Base-by-base conservation (phyloP, 495 filamentous ascomycete genomes). In the Lichenothelia convexa region DNA sequence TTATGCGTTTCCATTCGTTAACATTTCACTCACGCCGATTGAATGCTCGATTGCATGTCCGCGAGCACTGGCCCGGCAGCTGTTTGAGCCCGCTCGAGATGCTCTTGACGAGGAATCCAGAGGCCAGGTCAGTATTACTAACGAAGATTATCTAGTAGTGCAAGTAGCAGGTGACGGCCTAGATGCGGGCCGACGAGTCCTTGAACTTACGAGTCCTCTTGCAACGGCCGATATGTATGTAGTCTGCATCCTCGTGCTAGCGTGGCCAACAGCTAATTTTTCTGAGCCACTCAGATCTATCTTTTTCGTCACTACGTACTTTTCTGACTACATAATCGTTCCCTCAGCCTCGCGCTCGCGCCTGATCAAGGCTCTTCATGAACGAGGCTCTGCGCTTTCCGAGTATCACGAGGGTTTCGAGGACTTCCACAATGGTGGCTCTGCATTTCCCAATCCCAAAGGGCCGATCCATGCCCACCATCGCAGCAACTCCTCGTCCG, bases 251-350 rank as follows among this genome's bases (percentile, higher is more conserved):
- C 13, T 34, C 26, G 30, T 18, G 3, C 16, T 2, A 7, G 43
- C 34, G 8, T 32, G n/a, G 11, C 30, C 16, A 33, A 12, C 12
- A 21, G 13, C 15, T 19, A n/a, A 26, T 15, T 12, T 15, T 33
- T n/a, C 37, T 40, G 19, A 40, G 15, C 32, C 18, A 21, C 34
- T 7, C 18, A 38, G 76, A 22, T 79, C 89, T 26, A 92, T 97
- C 44, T 94, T 95, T 56, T 95, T 97, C 64, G 91, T 94, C 50
- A 92, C 87, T 1, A 95, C 89, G 17, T 97, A 97, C 55, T 94
- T 92, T 53, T 82, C 81, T 9, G 89, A 97, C 57, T 97, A 92
- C 59, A 92, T 97, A 45, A 64, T 97, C 13, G 83, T 95, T 3
- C 89, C 89, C 3, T 58, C 65, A 26, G 78, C 75, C 44, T 71